These are phyloP conservation scores for Rhizoctonia solani DNA, from an alignment of 1,284 basidiomycete species.

Conservation along the genomic window DNA sequence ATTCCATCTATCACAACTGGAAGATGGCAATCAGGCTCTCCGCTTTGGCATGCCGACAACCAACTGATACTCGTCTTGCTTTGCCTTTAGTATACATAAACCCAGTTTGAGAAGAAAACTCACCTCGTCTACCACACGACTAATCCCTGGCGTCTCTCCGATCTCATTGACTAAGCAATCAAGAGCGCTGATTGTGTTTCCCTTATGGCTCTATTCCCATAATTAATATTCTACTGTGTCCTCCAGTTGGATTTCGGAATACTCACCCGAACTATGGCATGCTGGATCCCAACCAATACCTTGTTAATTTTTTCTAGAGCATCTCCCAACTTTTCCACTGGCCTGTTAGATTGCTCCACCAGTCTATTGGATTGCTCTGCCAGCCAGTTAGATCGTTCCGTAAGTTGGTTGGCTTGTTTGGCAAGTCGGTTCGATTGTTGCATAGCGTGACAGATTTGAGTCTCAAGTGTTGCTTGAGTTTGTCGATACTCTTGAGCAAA, in stretches of 20 bases:
- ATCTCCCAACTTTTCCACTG: not conserved
- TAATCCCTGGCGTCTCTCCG: not conserved
- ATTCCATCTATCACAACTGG: not conserved
- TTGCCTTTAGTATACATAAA: no score
- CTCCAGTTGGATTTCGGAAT: no score
- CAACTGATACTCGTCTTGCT: no score
- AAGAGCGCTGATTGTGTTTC: no score
- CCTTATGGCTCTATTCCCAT: no score
- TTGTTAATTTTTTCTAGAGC: not conserved
- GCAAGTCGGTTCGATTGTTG: not conserved
- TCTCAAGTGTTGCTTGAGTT: no score
- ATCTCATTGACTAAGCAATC: no score
- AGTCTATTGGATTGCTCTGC: not conserved
- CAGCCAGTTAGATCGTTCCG: not conserved
- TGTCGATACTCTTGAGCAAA: no score
- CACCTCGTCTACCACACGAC: no score
- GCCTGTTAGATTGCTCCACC: not conserved
- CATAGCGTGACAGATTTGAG: not conserved
- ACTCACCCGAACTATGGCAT: not conserved
- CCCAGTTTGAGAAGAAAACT: no score
- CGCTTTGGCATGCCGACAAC: not conserved
- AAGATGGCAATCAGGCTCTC: not conserved
- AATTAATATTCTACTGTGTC: no score
- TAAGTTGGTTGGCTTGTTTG: no score
- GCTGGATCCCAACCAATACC: constrained; percentile 2